Conservation (phyloP, 1,139 yeast genomes). For the Magnusiomyces ingens region DNA sequence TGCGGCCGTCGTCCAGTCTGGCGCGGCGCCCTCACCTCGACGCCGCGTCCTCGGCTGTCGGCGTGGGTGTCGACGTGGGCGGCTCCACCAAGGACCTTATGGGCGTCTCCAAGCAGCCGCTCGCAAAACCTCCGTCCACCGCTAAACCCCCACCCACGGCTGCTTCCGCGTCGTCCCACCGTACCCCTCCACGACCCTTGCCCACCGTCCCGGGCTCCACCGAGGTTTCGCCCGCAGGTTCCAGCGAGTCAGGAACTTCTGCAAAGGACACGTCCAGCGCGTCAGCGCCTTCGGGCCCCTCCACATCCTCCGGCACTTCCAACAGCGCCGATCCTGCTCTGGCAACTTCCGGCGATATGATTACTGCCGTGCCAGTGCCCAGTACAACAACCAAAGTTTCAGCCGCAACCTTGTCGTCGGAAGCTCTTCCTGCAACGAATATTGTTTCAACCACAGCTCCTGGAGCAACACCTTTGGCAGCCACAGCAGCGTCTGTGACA, state of each 20-base stretch:
- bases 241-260: background rate
- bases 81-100: background rate
- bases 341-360: background rate
- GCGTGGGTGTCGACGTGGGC: background rate
- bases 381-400: background rate
- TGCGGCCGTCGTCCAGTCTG: background rate
- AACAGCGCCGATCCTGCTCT: background rate
- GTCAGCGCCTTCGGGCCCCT: background rate
- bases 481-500: too few species aligned
- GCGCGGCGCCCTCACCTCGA: background rate
- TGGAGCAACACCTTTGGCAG: too few species aligned
- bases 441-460: too few species aligned
- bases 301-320: background rate
- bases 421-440: too few species aligned
- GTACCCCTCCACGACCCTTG: background rate
- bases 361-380: background rate
- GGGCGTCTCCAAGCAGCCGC: background rate
- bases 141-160: background rate
- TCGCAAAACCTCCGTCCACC: background rate
- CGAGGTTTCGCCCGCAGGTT: background rate
- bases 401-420: background rate
- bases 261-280: background rate
- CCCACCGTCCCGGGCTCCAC: slow-evolving; percentile 3
- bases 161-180: background rate
- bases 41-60: background rate